phyloP scores from a whole-genome alignment of 768 basidiomycete genomes.

The Artomyces pyxidatus region DNA sequence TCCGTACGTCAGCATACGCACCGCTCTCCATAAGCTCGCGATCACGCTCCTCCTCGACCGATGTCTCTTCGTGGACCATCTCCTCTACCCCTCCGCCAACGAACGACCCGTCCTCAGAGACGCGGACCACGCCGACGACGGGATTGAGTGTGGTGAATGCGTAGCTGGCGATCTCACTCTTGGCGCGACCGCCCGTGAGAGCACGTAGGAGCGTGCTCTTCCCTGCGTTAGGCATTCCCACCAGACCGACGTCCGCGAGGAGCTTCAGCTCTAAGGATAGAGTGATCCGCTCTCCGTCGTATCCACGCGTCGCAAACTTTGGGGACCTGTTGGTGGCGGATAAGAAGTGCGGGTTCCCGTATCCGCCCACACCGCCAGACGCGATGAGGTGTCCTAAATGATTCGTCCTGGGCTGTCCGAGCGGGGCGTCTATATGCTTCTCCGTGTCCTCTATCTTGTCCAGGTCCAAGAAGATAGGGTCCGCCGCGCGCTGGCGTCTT shows the following conservation, averaged over 20 bases:
- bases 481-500: conserved; percentile 32
- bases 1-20: conserved; percentile 40
- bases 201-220: conserved; percentile 90
- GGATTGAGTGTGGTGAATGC: conserved; percentile 96
- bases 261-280: conserved; percentile 91
- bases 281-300: conserved; percentile 67
- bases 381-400: conserved; percentile 60
- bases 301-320: conserved; percentile 77
- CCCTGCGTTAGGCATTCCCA: conserved; percentile 93
- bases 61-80: conserved; percentile 59
- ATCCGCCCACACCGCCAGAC: conserved; percentile 69
- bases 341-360: conserved; percentile 86
- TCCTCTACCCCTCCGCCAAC: conserved; percentile 48
- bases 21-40: conserved; percentile 41
- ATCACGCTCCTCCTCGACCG: conserved; percentile 40
- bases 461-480: conserved; percentile 51
- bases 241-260: conserved; percentile 89
- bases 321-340: conserved; percentile 65
- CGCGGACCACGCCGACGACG: conserved; percentile 82
- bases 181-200: conserved; percentile 77
- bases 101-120: conserved; percentile 70
- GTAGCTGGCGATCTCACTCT: conserved; percentile 81
- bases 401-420: conserved; percentile 48
- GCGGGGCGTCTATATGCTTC: conserved; percentile 47
- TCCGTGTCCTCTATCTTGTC: conserved; percentile 39